phyloP scores from a whole-genome alignment of 169 alveolate genomes.

The Theileria sp. region DNA sequence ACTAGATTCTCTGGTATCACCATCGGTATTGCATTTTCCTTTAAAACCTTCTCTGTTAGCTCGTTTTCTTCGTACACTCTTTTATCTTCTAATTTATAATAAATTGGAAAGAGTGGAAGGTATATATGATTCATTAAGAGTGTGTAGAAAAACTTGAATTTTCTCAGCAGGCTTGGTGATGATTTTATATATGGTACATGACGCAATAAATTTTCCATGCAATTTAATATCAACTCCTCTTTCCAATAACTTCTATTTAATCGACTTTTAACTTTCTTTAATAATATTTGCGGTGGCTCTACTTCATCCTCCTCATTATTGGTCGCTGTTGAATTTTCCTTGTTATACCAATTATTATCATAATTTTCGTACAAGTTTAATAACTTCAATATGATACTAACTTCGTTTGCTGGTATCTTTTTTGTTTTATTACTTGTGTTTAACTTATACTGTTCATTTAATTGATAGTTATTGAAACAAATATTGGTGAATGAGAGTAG shows the following conservation, averaged over 20 bases:
- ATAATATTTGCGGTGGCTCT: not conserved
- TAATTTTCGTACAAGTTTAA: not conserved
- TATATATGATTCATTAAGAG: constrained; percentile 30
- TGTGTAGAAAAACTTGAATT: constrained; percentile 36
- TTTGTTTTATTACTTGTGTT: not conserved
- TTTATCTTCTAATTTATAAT: not conserved
- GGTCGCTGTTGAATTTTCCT: not conserved
- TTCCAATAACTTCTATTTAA: constrained; percentile 48
- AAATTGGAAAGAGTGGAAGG: constrained; percentile 8
- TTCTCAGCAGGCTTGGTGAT: constrained; percentile 33
- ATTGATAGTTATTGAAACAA: constrained; percentile 48
- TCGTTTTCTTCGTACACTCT: not conserved
- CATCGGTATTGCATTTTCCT: not conserved
- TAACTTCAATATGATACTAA: not conserved
- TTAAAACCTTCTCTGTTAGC: not conserved
- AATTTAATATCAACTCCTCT: constrained; percentile 43
- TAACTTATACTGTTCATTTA: not conserved
- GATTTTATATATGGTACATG: constrained; percentile 34
- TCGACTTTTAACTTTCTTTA: constrained; percentile 13
- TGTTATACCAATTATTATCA: constrained; percentile 10
- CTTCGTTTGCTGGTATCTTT: not conserved
- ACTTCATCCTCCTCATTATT: not conserved
- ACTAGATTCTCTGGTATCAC: constrained; percentile 21
- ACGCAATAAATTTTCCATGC: constrained; percentile 53
- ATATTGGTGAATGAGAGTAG: constrained; percentile 37